Evolutionary conservation across 805 yeast genomes (phyloP).

Genomic region (Starmerella asiatica): DNA sequence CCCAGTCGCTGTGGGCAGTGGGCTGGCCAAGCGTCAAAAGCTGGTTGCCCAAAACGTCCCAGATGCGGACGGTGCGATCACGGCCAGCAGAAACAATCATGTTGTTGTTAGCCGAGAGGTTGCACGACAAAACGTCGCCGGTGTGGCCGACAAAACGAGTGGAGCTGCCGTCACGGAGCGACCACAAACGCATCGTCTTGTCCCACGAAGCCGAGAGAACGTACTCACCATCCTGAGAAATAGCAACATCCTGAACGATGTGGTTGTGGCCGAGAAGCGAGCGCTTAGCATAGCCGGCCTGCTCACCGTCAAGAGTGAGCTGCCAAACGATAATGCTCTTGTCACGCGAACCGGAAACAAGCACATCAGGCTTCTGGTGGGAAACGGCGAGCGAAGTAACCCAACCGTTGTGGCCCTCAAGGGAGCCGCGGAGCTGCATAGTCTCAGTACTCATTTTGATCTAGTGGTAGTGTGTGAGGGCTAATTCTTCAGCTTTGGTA

Average conservation of each 20-base stretch:
- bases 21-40: conserved; percentile 59
- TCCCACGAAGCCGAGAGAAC: conserved; percentile 99
- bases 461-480: no score
- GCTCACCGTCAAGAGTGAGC: conserved; percentile 88
- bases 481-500: no score
- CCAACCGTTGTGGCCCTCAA: conserved; percentile 74
- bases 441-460: conserved; percentile 44
- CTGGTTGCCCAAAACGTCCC: conserved; percentile 98
- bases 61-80: conserved; percentile 87
- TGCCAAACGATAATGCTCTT: conserved; percentile 97
- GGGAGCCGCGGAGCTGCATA: conserved; percentile 98
- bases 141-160: conserved; percentile 96
- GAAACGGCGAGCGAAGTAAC: conserved; percentile 98
- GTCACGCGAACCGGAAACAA: conserved; percentile 97
- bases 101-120: conserved; percentile 91
- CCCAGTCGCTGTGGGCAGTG: conserved; percentile 97
- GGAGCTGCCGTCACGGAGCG: conserved; percentile 83
- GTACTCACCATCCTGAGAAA: conserved; percentile 94
- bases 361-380: conserved; percentile 93
- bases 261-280: conserved; percentile 98
- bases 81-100: conserved; percentile 93
- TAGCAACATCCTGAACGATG: conserved; percentile 95
- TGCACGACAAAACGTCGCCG: conserved; percentile 93
- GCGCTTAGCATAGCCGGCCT: conserved; percentile 96
- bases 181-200: conserved; percentile 98